Conservation (phyloP, 768 basidiomycete genomes). For the Xerocomus spinulosus region DNA sequence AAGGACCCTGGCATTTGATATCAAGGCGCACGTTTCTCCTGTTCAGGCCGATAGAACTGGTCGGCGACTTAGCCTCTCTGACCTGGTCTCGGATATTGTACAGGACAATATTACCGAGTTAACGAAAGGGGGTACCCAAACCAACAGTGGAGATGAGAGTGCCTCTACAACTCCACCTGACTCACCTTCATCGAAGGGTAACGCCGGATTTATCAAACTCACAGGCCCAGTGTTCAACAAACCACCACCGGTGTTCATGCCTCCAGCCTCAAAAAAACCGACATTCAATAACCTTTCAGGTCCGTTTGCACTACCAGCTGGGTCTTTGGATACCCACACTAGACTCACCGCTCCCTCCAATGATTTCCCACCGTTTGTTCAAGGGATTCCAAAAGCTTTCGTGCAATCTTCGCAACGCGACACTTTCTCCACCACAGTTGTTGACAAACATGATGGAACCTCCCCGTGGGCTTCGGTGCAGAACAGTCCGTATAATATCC, state of each 20-base stretch:
- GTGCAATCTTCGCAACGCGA: constrained; percentile 55
- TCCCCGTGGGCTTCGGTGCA: constrained; percentile 59
- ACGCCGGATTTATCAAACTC: constrained; percentile 29
- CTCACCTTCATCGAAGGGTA: constrained; percentile 42
- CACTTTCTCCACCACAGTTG: constrained; percentile 45
- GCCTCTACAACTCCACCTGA: constrained; percentile 54
- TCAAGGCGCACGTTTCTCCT: background rate
- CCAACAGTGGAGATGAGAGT: constrained; percentile 30
- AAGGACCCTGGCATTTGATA: constrained; percentile 1
- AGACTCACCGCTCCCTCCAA: constrained; percentile 28
- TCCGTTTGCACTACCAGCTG: constrained; percentile 42
- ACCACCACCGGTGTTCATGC: constrained; percentile 32
- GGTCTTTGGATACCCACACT: constrained; percentile 42
- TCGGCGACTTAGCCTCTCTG: constrained; percentile 53
- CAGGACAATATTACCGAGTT: background rate
- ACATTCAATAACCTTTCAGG: constrained; percentile 34
- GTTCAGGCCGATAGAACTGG: constrained; percentile 11
- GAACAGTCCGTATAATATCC: constrained; percentile 49
- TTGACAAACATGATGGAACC: constrained; percentile 42
- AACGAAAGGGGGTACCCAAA: constrained; percentile 5
- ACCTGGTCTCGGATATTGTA: constrained; percentile 46
- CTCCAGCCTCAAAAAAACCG: constrained; percentile 17
- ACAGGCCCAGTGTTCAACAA: constrained; percentile 58
- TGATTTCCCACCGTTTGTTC: constrained; percentile 16
- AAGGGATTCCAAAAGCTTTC: constrained; percentile 34